phyloP scores from a whole-genome alignment of 2,329 filamentous ascomycete genomes.

The Fusarium brachygibbosum region DNA sequence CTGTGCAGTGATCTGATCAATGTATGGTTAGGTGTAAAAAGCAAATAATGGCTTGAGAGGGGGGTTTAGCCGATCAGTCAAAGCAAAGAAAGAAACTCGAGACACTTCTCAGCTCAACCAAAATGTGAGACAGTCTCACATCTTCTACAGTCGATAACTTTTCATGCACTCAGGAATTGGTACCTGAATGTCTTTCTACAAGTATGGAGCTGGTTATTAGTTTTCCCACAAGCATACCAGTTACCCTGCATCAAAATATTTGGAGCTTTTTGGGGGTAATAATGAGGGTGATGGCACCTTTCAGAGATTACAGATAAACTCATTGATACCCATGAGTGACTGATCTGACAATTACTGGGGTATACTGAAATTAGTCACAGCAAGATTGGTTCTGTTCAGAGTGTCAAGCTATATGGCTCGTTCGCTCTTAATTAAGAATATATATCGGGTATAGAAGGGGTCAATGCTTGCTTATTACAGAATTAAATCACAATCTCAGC shows the following conservation, averaged over 20 bases:
- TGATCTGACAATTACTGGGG: no score
- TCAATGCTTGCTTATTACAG: background rate
- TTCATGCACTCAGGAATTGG: slow-evolving; percentile 9
- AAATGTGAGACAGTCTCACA: slow-evolving; percentile 19
- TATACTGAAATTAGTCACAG: no score
- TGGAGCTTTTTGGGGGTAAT: background rate
- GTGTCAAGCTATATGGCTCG: background rate
- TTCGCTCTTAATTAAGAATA: background rate
- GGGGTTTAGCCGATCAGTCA: slow-evolving; percentile 18
- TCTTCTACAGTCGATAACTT: background rate
- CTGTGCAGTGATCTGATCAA: slow-evolving; percentile 5
- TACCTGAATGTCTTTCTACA: slow-evolving; percentile 15
- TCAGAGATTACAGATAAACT: background rate
- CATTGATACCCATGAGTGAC: background rate
- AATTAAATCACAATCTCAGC: slow-evolving; percentile 14
- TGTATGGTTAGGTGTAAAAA: slow-evolving; percentile 15
- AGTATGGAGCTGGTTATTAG: slow-evolving; percentile 6
- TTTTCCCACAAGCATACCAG: background rate
- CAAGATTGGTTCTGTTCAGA: background rate
- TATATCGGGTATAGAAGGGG: background rate
- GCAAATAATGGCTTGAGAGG: slow-evolving; percentile 16
- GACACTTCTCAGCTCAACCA: slow-evolving; percentile 33
- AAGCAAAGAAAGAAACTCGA: slow-evolving; percentile 19
- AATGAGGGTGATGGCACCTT: background rate
- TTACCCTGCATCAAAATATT: slow-evolving; percentile 10